A percentile compares a stretch with the other conserved stretches of the same genome.
Conservation (phyloP, 768 basidiomycete genomes). For the Tricholoma bakamatsutake region DNA sequence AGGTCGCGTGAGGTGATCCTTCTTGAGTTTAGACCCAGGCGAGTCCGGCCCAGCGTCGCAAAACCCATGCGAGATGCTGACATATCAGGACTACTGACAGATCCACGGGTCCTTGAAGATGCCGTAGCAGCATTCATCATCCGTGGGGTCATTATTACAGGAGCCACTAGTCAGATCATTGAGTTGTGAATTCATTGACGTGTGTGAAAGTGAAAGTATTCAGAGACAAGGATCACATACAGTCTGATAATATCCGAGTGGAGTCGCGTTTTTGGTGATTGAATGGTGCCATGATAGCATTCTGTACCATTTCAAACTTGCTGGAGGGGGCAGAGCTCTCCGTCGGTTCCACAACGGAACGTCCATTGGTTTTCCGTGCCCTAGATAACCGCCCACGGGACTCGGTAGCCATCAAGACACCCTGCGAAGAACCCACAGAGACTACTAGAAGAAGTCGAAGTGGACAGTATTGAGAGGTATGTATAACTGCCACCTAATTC, state of each 20-base stretch:
- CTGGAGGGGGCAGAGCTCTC: constrained; percentile 31
- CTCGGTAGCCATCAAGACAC: constrained; percentile 32
- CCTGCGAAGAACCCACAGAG: constrained; percentile 1
- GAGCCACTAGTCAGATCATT: constrained; percentile 53
- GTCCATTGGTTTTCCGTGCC: constrained; percentile 33
- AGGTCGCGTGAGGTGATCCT: constrained; percentile 80
- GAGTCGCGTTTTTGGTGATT: constrained; percentile 64
- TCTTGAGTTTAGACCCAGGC: constrained; percentile 56
- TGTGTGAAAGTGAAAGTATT: not conserved
- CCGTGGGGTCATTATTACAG: constrained; percentile 84
- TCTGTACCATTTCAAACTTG: constrained; percentile 60
- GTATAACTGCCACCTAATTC: not conserved
- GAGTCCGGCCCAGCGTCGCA: constrained; percentile 72
- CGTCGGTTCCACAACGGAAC: constrained; percentile 33
- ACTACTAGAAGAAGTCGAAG: constrained; percentile 1
- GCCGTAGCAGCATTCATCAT: constrained; percentile 73
- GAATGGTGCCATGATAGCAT: constrained; percentile 68
- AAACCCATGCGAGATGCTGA: constrained; percentile 54
- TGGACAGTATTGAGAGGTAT: not conserved
- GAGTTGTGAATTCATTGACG: not conserved
- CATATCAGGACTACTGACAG: constrained; percentile 25
- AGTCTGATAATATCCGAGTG: constrained; percentile 65
- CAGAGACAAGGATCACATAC: constrained; percentile 36
- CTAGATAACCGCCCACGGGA: constrained; percentile 24
- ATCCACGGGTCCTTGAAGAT: constrained; percentile 41